Evolutionary conservation across 805 yeast species (phyloP).

Genomic region (Candida ascalaphidarum): DNA sequence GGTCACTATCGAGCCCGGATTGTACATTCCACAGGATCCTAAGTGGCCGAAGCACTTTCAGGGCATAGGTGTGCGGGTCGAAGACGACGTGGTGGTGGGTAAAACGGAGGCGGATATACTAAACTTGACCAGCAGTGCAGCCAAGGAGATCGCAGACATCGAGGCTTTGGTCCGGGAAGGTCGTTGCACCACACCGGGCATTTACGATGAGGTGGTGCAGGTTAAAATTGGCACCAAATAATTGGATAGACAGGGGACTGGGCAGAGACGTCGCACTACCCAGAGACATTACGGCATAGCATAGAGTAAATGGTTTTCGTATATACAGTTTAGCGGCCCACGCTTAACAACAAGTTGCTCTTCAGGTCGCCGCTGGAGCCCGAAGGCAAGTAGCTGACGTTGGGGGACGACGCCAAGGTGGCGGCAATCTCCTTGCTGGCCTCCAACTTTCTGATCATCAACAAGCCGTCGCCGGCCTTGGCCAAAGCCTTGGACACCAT

Average conservation of each 20-base stretch:
- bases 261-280: too few relatives aligned
- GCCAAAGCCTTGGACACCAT: conserved; percentile 85
- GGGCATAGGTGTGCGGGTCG: conserved; percentile 90
- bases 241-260: too few relatives aligned
- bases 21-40: conserved; percentile 67
- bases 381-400: conserved; percentile 82
- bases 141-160: conserved; percentile 77
- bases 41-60: conserved; percentile 73
- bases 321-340: conserved; percentile 45
- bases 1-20: conserved; percentile 92
- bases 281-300: too few relatives aligned
- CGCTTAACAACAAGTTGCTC: conserved; percentile 55
- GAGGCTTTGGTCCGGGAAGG: conserved; percentile 61
- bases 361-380: conserved; percentile 17
- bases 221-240: too few relatives aligned
- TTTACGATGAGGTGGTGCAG: conserved; percentile 23
- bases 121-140: conserved; percentile 70
- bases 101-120: conserved; percentile 38
- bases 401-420: conserved; percentile 74
- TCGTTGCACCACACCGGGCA: conserved; percentile 37
- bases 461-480: conserved; percentile 92
- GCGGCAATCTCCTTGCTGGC: conserved; percentile 94
- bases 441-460: conserved; percentile 89
- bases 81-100: conserved; percentile 86
- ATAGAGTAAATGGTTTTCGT: too few relatives aligned